Evolutionary conservation across 208 protist species (phyloP).

Genomic region (Ichthyophonus hoferi): DNA sequence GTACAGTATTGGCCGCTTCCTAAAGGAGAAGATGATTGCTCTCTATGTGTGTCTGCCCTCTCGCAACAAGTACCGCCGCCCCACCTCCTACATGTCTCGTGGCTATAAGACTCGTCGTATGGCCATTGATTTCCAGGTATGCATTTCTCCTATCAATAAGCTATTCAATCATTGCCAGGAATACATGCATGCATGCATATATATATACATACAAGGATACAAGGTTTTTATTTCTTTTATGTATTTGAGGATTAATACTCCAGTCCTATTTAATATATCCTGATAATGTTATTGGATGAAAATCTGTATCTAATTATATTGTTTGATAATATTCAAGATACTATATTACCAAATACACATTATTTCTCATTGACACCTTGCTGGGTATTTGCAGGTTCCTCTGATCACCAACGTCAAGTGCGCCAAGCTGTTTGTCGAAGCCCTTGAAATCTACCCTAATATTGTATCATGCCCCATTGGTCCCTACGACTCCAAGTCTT

Average conservation of each 20-base stretch:
- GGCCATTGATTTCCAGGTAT: conserved; percentile 57
- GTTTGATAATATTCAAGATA: background rate
- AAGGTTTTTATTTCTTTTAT: too few species aligned
- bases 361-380: background rate
- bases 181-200: too few species aligned
- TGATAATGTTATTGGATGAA: background rate
- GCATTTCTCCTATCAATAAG: background rate
- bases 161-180: too few species aligned
- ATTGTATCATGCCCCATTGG: background rate
- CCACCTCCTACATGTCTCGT: conserved; percentile 50
- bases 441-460: conserved; percentile 36
- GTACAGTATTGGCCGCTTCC: conserved; percentile 29
- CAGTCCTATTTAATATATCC: background rate
- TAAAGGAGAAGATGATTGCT: conserved; percentile 62
- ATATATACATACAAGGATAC: background rate
- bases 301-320: background rate
- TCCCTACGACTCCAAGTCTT: conserved; percentile 35
- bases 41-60: conserved; percentile 76
- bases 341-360: background rate
- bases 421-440: conserved; percentile 58
- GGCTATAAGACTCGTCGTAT: conserved; percentile 50
- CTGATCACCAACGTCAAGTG: conserved; percentile 70
- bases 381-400: conserved; percentile 33
- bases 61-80: conserved; percentile 57
- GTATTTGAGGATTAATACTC: background rate